phyloP scores from a whole-genome alignment of 768 basidiomycete genomes.

The Boletus edulis region DNA sequence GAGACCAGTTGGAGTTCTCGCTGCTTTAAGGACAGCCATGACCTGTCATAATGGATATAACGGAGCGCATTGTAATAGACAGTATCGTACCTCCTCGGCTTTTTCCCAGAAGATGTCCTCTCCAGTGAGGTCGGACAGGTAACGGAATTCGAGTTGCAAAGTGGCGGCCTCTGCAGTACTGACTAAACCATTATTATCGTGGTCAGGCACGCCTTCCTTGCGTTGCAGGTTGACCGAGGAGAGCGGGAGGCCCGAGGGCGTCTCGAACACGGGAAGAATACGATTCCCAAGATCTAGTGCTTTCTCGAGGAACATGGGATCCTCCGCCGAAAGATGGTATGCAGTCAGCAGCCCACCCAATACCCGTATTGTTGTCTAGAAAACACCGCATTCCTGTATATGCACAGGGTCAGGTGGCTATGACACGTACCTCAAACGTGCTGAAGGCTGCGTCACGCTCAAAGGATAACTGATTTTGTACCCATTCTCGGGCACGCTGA shows the following conservation, averaged over 20 bases:
- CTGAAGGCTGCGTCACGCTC: conserved; percentile 78
- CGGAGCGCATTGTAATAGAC: background rate
- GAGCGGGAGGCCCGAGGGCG: conserved; percentile 77
- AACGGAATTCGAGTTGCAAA: conserved; percentile 87
- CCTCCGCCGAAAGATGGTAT: conserved; percentile 70
- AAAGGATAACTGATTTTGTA: conserved; percentile 64
- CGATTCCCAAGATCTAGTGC: conserved; percentile 84
- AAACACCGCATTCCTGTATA: conserved; percentile 2
- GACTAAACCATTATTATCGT: conserved; percentile 57
- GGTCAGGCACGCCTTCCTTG: conserved; percentile 57
- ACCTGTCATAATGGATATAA: conserved; percentile 35
- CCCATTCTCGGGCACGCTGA: conserved; percentile 73
- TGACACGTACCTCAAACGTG: conserved; percentile 78
- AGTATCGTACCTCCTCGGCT: conserved; percentile 58
- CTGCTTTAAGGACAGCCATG: conserved; percentile 67
- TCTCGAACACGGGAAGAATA: conserved; percentile 81
- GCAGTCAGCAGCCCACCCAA: conserved; percentile 89
- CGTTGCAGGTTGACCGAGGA: conserved; percentile 72
- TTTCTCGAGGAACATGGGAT: conserved; percentile 68
- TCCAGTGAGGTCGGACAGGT: conserved; percentile 76
- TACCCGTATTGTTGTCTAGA: conserved; percentile 86
- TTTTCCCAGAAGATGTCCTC: conserved; percentile 80
- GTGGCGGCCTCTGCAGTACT: conserved; percentile 88
- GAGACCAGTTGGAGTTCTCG: conserved; percentile 66
- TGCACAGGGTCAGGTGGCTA: background rate